These are phyloP conservation scores for Apophysomyces trapeziformis DNA, from an alignment of 371 early-diverging fungal genomes.

Conservation along the genomic window DNA sequence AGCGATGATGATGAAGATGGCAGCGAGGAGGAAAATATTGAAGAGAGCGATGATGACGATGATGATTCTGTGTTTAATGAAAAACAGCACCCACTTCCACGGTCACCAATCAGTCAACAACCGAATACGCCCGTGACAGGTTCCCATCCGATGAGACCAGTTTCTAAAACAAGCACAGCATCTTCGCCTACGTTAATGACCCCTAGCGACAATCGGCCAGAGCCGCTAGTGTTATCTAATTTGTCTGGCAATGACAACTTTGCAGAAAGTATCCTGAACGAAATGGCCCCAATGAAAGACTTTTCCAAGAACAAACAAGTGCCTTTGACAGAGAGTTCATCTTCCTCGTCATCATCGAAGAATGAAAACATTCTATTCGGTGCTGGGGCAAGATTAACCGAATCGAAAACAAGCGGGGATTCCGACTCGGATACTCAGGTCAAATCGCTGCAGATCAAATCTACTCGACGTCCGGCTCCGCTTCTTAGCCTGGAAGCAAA, in stretches of 20 bases:
- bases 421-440: not conserved
- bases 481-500: not conserved
- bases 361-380: not conserved
- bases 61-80: conserved; percentile 31
- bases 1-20: conserved; percentile 36
- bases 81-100: not conserved
- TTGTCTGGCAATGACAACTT: conserved; percentile 6
- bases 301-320: not conserved
- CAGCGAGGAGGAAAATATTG: conserved; percentile 32
- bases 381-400: not conserved
- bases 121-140: conserved; percentile 16
- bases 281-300: not conserved
- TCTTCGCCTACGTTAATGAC: not conserved
- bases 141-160: conserved; percentile 12
- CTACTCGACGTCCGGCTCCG: not conserved
- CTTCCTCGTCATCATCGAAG: not conserved
- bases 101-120: not conserved
- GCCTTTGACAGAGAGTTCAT: not conserved
- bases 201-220: not conserved
- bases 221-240: not conserved
- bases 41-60: conserved; percentile 27
- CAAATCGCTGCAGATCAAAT: not conserved
- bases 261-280: conserved; percentile 15
- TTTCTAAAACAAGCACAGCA: conserved; percentile 25
- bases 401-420: not conserved